phyloP scores from a whole-genome alignment of 768 basidiomycete species.

The Dioszegia hungarica region DNA sequence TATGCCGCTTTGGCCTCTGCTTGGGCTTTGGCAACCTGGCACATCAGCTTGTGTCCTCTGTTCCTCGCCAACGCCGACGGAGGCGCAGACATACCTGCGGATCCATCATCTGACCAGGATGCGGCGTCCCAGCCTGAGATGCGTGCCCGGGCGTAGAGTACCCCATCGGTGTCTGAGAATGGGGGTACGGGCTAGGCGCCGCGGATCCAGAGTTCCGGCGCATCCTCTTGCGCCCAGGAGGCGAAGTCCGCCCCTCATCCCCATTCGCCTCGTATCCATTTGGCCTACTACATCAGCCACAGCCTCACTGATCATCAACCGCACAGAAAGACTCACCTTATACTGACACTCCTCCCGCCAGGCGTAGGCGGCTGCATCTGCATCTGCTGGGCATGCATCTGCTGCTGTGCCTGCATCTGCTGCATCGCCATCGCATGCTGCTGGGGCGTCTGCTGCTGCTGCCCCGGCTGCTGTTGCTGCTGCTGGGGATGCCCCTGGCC shows the following conservation, averaged over 20 bases:
- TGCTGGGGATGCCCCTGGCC: conserved; percentile 8
- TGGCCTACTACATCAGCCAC: conserved; percentile 16
- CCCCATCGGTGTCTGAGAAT: conserved; percentile 16
- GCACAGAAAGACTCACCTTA: conserved; percentile 21
- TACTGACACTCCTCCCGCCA: conserved; percentile 12
- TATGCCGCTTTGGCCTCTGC: background rate
- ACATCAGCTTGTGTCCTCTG: background rate
- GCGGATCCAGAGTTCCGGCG: conserved; percentile 37
- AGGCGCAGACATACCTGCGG: background rate
- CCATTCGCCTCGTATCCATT: conserved; percentile 13
- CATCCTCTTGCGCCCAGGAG: conserved; percentile 42
- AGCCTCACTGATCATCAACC: background rate
- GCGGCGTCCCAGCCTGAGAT: conserved; percentile 24
- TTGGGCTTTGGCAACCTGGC: background rate
- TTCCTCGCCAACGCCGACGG: background rate
- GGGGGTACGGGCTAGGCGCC: conserved; percentile 35
- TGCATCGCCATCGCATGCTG: conserved; percentile 9
- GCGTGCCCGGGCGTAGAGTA: conserved; percentile 13
- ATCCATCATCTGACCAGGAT: conserved; percentile 10
- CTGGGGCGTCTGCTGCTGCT: conserved; percentile 8
- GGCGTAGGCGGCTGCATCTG: conserved; percentile 16
- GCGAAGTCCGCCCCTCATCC: conserved; percentile 14
- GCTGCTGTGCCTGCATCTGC: conserved; percentile 10
- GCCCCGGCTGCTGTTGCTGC: background rate
- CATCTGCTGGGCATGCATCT: conserved; percentile 15